These are phyloP conservation scores for Croton setiger DNA, from an alignment of 441 rosid species.

Conservation along the genomic window DNA sequence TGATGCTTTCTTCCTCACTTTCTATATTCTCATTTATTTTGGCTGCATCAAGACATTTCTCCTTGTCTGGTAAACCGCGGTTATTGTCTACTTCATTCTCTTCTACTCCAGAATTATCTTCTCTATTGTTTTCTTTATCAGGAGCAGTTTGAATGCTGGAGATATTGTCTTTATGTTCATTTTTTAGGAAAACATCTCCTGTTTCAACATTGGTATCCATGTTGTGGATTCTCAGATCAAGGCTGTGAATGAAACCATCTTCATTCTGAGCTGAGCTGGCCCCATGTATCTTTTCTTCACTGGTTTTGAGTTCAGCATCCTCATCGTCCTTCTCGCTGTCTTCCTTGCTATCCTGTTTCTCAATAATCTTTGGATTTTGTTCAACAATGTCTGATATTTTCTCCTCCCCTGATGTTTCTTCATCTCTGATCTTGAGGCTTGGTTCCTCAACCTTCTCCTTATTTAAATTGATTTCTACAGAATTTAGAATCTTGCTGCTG, in stretches of 20 bases:
- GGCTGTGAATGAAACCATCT: constrained; percentile 24
- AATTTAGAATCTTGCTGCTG: constrained; percentile 15
- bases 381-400: constrained; percentile 6
- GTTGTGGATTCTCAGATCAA: constrained; percentile 18
- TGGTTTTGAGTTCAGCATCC: constrained; percentile 21
- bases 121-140: constrained; percentile 13
- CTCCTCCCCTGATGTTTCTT: constrained; percentile 22
- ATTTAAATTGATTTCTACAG: constrained; percentile 14
- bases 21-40: constrained; percentile 20
- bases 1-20: constrained; percentile 18
- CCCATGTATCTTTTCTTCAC: constrained; percentile 22
- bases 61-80: constrained; percentile 15
- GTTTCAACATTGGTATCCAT: constrained; percentile 24
- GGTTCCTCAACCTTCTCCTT: constrained; percentile 18
- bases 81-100: constrained; percentile 20
- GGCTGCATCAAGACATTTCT: constrained; percentile 20
- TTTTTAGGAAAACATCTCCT: constrained; percentile 8
- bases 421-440: constrained; percentile 5
- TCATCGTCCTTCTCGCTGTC: constrained; percentile 17
- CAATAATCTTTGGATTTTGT: constrained; percentile 24
- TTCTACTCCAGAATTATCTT: constrained; percentile 16
- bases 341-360: constrained; percentile 20
- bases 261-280: constrained; percentile 24
- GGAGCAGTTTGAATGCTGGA: not conserved
- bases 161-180: constrained; percentile 11